These are phyloP conservation scores for Colletotrichum lentis DNA, from an alignment of 2,329 filamentous ascomycete species.

Conservation along the genomic window DNA sequence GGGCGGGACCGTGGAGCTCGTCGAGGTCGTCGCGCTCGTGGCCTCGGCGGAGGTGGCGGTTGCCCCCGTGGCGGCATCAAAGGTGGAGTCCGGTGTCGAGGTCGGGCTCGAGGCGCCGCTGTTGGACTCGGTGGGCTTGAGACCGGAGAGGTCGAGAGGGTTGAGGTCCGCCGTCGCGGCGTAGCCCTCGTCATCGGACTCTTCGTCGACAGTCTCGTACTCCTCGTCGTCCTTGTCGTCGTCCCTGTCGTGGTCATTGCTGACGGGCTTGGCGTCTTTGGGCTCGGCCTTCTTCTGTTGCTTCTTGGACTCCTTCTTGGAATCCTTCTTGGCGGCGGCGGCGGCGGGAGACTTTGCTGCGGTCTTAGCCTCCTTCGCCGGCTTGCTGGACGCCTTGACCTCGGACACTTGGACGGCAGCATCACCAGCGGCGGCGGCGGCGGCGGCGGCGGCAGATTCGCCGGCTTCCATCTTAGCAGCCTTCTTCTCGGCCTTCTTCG, in stretches of 20 bases:
- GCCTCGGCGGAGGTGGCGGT: conserved; percentile 53
- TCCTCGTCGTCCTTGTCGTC: conserved; percentile 29
- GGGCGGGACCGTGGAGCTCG: conserved; percentile 70
- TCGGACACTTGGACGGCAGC: conserved; percentile 41
- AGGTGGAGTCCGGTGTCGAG: conserved; percentile 61
- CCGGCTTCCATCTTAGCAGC: conserved; percentile 40
- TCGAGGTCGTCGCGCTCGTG: conserved; percentile 71
- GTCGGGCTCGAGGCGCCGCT: conserved; percentile 52
- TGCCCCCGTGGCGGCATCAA: conserved; percentile 61
- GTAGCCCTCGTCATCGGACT: conserved; percentile 39
- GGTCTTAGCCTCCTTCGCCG: conserved; percentile 57
- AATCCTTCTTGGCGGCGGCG: conserved; percentile 53
- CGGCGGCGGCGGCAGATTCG: conserved; percentile 48
- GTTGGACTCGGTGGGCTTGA: conserved; percentile 56
- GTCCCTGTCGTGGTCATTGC: conserved; percentile 35
- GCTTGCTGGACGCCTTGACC: conserved; percentile 64
- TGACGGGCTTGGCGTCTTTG: conserved; percentile 33
- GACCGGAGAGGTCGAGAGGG: conserved; percentile 43
- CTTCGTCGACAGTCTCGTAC: conserved; percentile 34
- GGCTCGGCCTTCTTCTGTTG: conserved; percentile 46
- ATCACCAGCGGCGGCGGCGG: not conserved
- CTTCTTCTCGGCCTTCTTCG: conserved; percentile 45
- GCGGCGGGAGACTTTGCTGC: conserved; percentile 54
- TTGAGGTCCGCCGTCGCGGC: conserved; percentile 37
- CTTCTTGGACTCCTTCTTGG: conserved; percentile 56